These are phyloP conservation scores for Penicillium glabrum DNA, from an alignment of 2,329 filamentous ascomycete genomes.

Conservation along the genomic window DNA sequence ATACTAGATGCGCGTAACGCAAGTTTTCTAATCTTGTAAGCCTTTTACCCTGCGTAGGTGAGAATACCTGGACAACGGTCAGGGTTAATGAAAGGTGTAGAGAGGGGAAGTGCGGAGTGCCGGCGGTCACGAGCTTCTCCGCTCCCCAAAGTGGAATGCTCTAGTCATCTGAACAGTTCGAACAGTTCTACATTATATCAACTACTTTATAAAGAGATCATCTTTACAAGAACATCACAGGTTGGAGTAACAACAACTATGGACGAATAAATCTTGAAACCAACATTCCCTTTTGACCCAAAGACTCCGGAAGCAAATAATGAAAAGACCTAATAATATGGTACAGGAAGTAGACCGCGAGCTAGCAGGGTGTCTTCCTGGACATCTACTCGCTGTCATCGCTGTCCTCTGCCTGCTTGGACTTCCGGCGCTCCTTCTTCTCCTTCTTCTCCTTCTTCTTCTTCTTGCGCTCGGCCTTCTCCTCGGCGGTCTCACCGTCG, in stretches of 20 bases:
- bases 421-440: constrained; percentile 71
- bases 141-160: background rate
- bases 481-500: constrained; percentile 54
- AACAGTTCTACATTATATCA: background rate
- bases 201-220: background rate
- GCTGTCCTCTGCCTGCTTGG: constrained; percentile 77
- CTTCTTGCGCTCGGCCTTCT: constrained; percentile 50
- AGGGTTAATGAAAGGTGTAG: background rate
- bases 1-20: background rate
- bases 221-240: background rate
- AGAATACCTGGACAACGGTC: background rate
- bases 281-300: constrained; percentile 40
- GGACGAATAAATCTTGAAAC: constrained; percentile 26
- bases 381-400: constrained; percentile 44
- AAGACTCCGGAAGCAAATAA: constrained; percentile 37
- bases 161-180: background rate
- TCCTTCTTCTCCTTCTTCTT: constrained; percentile 58
- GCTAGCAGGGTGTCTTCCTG: constrained; percentile 24
- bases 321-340: constrained; percentile 32
- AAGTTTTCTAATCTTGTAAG: background rate
- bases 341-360: constrained; percentile 36
- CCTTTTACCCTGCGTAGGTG: background rate
- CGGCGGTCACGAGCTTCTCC: constrained; percentile 7
- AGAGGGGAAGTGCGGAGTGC: constrained; percentile 13
- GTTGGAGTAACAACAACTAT: constrained; percentile 16